A percentile compares a stretch with the other conserved stretches of the same genome.
phyloP scores from a whole-genome alignment of 495 filamentous ascomycete species.

The Talaromyces nanjingensis region DNA sequence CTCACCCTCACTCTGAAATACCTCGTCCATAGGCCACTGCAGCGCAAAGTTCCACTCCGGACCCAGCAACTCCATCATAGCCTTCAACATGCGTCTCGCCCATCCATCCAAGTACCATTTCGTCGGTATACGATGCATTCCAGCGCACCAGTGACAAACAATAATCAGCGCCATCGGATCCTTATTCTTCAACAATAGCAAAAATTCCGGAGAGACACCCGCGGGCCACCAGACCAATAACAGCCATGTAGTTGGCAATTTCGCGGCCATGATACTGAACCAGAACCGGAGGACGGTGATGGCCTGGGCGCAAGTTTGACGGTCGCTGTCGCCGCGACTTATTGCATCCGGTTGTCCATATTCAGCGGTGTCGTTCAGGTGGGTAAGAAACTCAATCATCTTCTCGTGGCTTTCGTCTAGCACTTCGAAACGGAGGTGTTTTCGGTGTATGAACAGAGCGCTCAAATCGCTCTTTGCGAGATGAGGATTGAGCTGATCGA shows the following conservation, averaged over 20 bases:
- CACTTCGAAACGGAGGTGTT: constrained; percentile 8
- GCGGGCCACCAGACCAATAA: constrained; percentile 7
- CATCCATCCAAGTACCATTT: constrained; percentile 8
- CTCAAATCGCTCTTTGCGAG: constrained; percentile 1
- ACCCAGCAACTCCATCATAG: constrained; percentile 5
- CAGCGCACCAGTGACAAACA: constrained; percentile 9
- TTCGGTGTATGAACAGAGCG: constrained; percentile 5
- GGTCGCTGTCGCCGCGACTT: background rate
- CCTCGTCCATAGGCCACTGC: constrained; percentile 6
- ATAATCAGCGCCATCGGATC: constrained; percentile 6
- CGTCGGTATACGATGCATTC: background rate
- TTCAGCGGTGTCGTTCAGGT: constrained; percentile 3
- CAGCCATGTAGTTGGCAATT: constrained; percentile 10
- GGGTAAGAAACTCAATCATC: background rate
- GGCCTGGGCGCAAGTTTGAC: constrained; percentile 4
- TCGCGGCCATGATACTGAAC: constrained; percentile 8
- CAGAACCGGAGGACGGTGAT: constrained; percentile 10
- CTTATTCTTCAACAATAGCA: background rate
- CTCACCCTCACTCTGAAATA: background rate
- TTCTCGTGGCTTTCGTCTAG: constrained; percentile 8
- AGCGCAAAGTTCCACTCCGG: constrained; percentile 1
- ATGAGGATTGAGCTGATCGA: constrained; percentile 8
- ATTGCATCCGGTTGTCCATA: background rate
- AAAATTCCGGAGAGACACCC: constrained; percentile 1
- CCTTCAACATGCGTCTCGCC: constrained; percentile 5